Conservation (phyloP, 1,284 basidiomycete species). For the Phenoliferia sp. region DNA sequence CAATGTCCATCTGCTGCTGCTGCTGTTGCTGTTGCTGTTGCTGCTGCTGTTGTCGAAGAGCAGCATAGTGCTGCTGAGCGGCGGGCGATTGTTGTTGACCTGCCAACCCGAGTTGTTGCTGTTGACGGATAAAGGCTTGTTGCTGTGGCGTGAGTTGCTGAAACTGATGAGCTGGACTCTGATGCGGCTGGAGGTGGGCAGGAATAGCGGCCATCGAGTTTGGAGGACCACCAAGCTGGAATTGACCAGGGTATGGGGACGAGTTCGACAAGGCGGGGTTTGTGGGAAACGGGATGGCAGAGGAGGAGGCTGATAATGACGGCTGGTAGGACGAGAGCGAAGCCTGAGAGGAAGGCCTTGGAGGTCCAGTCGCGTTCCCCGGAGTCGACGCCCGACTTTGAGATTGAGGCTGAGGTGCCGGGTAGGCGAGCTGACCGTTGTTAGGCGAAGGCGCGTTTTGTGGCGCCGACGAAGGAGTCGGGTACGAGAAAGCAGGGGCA, state of each 20-base stretch:
- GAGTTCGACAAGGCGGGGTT: too few species aligned
- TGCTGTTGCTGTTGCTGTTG: background rate
- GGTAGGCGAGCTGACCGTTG: constrained; percentile 1
- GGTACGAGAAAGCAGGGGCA: background rate
- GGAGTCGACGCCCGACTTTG: constrained; percentile 1
- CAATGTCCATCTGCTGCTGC: background rate
- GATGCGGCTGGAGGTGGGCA: constrained; percentile 20
- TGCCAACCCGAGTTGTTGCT: constrained; percentile 7
- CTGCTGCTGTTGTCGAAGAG: constrained; percentile 1
- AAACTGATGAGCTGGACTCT: background rate
- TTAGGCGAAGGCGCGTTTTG: background rate
- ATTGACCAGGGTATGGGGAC: too few species aligned
- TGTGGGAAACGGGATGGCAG: constrained; percentile 4
- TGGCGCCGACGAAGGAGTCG: background rate
- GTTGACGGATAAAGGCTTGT: constrained; percentile 15
- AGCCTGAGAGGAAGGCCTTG: background rate
- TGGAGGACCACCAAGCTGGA: too few species aligned
- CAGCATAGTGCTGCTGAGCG: background rate
- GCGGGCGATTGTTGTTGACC: constrained; percentile 6
- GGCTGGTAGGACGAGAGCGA: background rate
- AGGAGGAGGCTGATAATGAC: background rate
- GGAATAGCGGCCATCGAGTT: constrained; percentile 22
- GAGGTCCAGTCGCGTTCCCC: background rate
- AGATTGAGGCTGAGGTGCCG: background rate
- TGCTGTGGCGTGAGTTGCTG: constrained; percentile 13